Percentiles rank a stretch among this genome's conserved stretches.
Conservation (phyloP, 305 asterid species). For the Fraxinus sp. region DNA sequence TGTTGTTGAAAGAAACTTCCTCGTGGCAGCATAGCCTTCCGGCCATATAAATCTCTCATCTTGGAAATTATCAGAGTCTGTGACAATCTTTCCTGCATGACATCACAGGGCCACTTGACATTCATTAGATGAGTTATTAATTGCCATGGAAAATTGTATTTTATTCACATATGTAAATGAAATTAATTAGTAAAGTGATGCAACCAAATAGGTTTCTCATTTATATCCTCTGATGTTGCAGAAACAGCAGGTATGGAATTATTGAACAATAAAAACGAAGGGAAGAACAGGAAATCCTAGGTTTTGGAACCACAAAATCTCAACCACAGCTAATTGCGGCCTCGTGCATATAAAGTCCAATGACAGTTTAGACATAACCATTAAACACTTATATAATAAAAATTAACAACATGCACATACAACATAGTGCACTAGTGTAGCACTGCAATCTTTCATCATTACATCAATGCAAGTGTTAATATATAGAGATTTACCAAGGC, state of each 20-base stretch:
- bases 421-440: slow-evolving; percentile 1
- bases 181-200: slow-evolving; percentile 21
- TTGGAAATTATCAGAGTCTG: slow-evolving; percentile 59
- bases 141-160: slow-evolving; percentile 12
- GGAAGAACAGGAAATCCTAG: background rate
- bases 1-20: slow-evolving; percentile 65
- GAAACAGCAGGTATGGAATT: background rate
- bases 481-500: slow-evolving; percentile 54
- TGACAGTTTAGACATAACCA: slow-evolving; percentile 6
- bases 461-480: slow-evolving; percentile 1
- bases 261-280: background rate
- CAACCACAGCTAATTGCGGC: slow-evolving; percentile 14
- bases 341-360: slow-evolving; percentile 1
- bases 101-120: slow-evolving; percentile 28
- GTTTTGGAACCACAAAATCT: slow-evolving; percentile 1
- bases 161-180: slow-evolving; percentile 13
- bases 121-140: slow-evolving; percentile 25
- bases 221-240: background rate
- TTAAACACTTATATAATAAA: slow-evolving; percentile 12
- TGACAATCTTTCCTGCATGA: slow-evolving; percentile 75
- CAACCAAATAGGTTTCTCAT: slow-evolving; percentile 2
- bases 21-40: slow-evolving; percentile 80
- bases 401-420: slow-evolving; percentile 6
- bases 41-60: slow-evolving; percentile 83
- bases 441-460: slow-evolving; percentile 14